Conservation (phyloP, 768 basidiomycete species). For the Dictyophora rubrovolvata region DNA sequence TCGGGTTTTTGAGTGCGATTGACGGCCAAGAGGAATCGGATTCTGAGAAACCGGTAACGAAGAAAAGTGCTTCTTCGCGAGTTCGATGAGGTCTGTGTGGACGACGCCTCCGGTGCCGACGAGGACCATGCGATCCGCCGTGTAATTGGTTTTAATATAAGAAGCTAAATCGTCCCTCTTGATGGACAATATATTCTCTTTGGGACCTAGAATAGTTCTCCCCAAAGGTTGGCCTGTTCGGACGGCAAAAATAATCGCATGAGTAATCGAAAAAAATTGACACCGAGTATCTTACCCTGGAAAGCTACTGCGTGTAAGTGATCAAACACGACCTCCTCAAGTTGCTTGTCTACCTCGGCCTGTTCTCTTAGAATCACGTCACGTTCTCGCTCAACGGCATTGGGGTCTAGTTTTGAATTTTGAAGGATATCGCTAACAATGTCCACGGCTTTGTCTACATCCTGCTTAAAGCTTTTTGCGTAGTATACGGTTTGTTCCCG, state of each 20-base stretch:
- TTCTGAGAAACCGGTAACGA: conserved; percentile 76
- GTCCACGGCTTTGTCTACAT: conserved; percentile 82
- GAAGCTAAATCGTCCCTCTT: conserved; percentile 75
- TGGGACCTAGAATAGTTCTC: conserved; percentile 94
- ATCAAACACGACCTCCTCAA: conserved; percentile 98
- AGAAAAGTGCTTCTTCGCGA: conserved; percentile 91
- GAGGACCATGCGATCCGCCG: conserved; percentile 97
- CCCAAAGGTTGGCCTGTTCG: conserved; percentile 82
- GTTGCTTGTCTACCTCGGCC: conserved; percentile 97
- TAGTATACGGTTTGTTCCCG: conserved; percentile 99
- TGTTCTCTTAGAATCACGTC: conserved; percentile 96
- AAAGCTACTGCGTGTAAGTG: conserved; percentile 95
- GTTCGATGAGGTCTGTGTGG: conserved; percentile 84
- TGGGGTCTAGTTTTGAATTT: conserved; percentile 83
- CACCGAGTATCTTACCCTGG: conserved; percentile 53
- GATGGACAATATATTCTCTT: conserved; percentile 92
- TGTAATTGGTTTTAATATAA: conserved; percentile 98
- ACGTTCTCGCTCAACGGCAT: conserved; percentile 88
- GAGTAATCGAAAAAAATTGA: not conserved
- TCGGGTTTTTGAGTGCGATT: conserved; percentile 61
- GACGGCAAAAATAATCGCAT: conserved; percentile 11
- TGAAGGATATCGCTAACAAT: conserved; percentile 98
- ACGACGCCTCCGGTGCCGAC: conserved; percentile 95
- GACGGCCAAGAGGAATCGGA: conserved; percentile 81
- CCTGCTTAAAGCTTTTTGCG: conserved; percentile 96